phyloP scores from a whole-genome alignment of 2,329 filamentous ascomycete genomes.

The Passalora sequoiae region DNA sequence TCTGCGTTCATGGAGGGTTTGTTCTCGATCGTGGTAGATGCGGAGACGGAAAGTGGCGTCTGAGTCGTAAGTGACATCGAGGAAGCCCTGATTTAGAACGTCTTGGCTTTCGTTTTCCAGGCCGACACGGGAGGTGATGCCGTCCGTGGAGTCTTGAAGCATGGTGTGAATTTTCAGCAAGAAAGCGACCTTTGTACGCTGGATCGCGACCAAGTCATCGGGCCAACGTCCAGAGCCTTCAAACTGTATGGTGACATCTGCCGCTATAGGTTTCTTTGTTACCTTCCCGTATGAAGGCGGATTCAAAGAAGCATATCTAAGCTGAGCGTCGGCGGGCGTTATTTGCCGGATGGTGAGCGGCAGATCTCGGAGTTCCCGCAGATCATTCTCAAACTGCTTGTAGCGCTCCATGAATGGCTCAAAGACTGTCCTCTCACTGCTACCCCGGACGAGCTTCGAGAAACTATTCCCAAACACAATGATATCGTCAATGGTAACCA shows the following conservation, averaged over 20 bases:
- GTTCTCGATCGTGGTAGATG: constrained; percentile 84
- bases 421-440: constrained; percentile 51
- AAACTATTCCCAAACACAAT: constrained; percentile 46
- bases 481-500: constrained; percentile 45
- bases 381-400: constrained; percentile 65
- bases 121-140: constrained; percentile 65
- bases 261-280: constrained; percentile 47
- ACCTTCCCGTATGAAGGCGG: constrained; percentile 47
- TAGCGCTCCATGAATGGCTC: constrained; percentile 66
- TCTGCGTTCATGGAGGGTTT: constrained; percentile 70
- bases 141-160: constrained; percentile 58
- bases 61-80: constrained; percentile 71
- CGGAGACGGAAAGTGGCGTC: constrained; percentile 76
- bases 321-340: constrained; percentile 62
- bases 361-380: constrained; percentile 73
- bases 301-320: constrained; percentile 67
- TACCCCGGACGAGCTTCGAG: constrained; percentile 39
- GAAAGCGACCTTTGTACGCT: constrained; percentile 90
- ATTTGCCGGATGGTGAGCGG: constrained; percentile 83
- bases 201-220: constrained; percentile 82
- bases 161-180: constrained; percentile 67
- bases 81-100: constrained; percentile 70
- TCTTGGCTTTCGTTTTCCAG: constrained; percentile 68
- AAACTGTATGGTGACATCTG: constrained; percentile 81
- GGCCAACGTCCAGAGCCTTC: constrained; percentile 93